Percentiles rank a stretch among this genome's conserved stretches.
Evolutionary conservation across 495 filamentous ascomycete genomes (phyloP).

Genomic region (Aspergillus ellipticus): DNA sequence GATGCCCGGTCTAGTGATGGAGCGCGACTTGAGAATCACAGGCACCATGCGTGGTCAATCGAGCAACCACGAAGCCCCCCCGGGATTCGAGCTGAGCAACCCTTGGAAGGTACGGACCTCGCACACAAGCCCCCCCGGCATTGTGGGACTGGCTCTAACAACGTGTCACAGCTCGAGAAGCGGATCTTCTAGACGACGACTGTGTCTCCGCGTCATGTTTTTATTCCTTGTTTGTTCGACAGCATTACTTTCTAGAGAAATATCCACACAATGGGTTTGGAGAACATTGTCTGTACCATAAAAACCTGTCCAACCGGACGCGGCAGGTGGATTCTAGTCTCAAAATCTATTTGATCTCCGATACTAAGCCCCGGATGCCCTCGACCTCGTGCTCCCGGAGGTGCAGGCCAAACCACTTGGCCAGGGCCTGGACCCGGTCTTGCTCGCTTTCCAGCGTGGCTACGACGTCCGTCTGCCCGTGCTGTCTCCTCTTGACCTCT

Average conservation of each 20-base stretch:
- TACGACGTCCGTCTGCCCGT: slow-evolving; percentile 51
- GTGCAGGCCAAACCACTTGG: slow-evolving; percentile 52
- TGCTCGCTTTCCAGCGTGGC: slow-evolving; percentile 43
- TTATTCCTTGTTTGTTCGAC: slow-evolving; percentile 11
- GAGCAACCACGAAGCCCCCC: slow-evolving; percentile 71
- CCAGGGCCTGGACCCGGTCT: slow-evolving; percentile 51
- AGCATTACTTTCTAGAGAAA: slow-evolving; percentile 17
- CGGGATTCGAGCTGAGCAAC: slow-evolving; percentile 91
- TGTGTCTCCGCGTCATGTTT: slow-evolving; percentile 10
- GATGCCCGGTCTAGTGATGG: slow-evolving; percentile 76
- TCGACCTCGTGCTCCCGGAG: slow-evolving; percentile 49
- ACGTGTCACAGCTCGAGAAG: slow-evolving; percentile 34
- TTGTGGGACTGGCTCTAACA: slow-evolving; percentile 16
- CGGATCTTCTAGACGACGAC: slow-evolving; percentile 35
- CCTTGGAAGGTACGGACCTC: slow-evolving; percentile 73
- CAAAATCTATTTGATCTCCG: slow-evolving; percentile 39
- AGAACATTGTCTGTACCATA: slow-evolving; percentile 20
- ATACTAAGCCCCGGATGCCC: slow-evolving; percentile 46
- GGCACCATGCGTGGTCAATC: slow-evolving; percentile 81
- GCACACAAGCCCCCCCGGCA: neutral
- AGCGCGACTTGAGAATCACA: slow-evolving; percentile 86
- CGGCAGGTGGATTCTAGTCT: slow-evolving; percentile 9
- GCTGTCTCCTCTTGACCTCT: slow-evolving; percentile 53
- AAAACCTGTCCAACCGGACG: neutral
- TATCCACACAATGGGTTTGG: slow-evolving; percentile 17